phyloP scores from a whole-genome alignment of 2,329 filamentous ascomycete genomes.

The Colletotrichum limetticola region DNA sequence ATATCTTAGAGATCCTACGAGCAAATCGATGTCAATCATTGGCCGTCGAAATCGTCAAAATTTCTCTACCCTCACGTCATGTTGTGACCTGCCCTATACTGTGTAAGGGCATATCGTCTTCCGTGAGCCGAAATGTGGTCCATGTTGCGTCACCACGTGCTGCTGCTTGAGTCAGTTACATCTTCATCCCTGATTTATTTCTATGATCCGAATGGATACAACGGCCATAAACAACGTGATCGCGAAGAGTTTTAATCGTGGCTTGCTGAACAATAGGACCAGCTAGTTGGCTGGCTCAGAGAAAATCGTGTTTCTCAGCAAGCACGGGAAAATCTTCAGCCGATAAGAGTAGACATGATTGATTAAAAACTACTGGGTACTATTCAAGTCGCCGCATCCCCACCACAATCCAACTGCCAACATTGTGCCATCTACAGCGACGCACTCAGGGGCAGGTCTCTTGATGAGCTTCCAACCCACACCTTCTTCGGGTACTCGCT shows the following conservation, averaged over 20 bases:
- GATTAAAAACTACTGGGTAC: conserved; percentile 1
- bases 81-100: neutral
- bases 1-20: too few species aligned
- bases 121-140: conserved; percentile 11
- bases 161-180: conserved; percentile 18
- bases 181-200: neutral
- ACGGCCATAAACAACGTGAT: neutral
- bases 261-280: neutral
- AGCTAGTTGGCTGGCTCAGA: too few species aligned
- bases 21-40: neutral
- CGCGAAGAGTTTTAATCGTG: neutral
- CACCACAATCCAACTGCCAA: neutral
- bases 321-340: neutral
- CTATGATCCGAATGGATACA: neutral
- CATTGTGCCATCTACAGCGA: conserved; percentile 30
- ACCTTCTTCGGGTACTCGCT: conserved; percentile 62
- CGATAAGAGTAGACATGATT: neutral
- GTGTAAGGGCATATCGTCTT: neutral
- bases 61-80: neutral
- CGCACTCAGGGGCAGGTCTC: conserved; percentile 61
- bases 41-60: too few species aligned
- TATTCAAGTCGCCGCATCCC: neutral
- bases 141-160: conserved; percentile 23
- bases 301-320: too few species aligned
- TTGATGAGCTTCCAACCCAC: conserved; percentile 65